Base-by-base conservation (phyloP, 768 basidiomycete species). In the Termitomyces sp. region DNA sequence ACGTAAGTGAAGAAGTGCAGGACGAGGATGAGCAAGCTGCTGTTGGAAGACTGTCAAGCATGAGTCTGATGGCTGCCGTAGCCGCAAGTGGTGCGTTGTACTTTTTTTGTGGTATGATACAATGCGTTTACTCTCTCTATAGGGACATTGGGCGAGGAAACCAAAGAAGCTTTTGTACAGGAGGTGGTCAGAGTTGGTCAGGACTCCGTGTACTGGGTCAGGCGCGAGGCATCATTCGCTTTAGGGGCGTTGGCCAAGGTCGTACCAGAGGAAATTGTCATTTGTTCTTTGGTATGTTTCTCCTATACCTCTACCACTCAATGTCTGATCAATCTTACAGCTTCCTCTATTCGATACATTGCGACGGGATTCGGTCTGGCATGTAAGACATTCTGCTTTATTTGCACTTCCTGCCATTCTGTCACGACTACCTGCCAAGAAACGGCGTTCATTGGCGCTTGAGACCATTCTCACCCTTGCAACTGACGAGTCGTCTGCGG, bases 31-130 rank as follows among this genome's bases (percentile, higher is more conserved):
- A 93, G 63, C 92, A 95, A 68, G 91, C 89, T 14, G 85, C 89
- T 5, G 80, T 93, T 20, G 95, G 95, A 5, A 82, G 93, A 57
- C 76, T 96, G 49, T 91, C 92, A 5, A 93, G 93, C 65, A 94
- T 97, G 93, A 93, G 91, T 68, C 75, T 97, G 51, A 91, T 96
- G 77, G 94, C 94, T 39, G 87, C 92, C 8, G 85, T 94, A 13
- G 83, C 89, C 32, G 91, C 93, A 27, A 86, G 84, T 61, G 87
- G 88, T 90, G 69, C 68, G 81, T 76, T 51, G 58, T 59, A 50
- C 45, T 34, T 62, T 27, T 33, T 56, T 57, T 46, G 56, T 42
- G 14, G 42, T 7, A 20, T 7, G 30, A 43, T 55, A 0, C 56
- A 45, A 52, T 52, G 45, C 52, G 5, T 43, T 40, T 40, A 27